Conservation (phyloP, 2,329 filamentous ascomycete genomes). For the Calonectria pseudoreteaudii region DNA sequence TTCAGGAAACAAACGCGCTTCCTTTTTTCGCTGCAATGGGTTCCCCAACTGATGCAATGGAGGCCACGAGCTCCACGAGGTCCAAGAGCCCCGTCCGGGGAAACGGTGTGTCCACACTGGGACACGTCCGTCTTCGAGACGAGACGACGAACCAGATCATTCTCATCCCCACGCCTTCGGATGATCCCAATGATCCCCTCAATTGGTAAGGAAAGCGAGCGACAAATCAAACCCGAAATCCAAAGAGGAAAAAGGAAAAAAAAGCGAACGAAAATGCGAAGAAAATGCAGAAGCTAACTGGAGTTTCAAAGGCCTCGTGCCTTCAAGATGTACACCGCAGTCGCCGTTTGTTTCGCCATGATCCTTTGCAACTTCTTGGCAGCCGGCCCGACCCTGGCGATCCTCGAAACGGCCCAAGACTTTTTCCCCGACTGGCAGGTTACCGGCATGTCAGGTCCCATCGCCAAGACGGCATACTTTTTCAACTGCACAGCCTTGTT, state of each 20-base stretch:
- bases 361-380: conserved; percentile 32
- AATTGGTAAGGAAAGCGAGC: conserved; percentile 48
- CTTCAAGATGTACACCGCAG: conserved; percentile 29
- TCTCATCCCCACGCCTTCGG: conserved; percentile 59
- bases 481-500: conserved; percentile 28
- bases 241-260: background rate
- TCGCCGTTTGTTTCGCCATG: conserved; percentile 29
- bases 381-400: conserved; percentile 28
- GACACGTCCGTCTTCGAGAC: conserved; percentile 29
- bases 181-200: conserved; percentile 60
- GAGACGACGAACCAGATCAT: conserved; percentile 55
- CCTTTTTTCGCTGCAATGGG: background rate
- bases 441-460: conserved; percentile 22
- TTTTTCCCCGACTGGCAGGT: conserved; percentile 23
- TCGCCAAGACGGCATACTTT: conserved; percentile 32
- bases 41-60: background rate
- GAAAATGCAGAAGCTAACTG: background rate
- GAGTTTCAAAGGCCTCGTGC: conserved; percentile 47
- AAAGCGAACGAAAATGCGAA: background rate
- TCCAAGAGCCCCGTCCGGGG: background rate
- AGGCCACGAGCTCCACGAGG: background rate
- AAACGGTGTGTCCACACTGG: conserved; percentile 17
- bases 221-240: background rate
- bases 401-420: conserved; percentile 23
- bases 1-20: background rate